Evolutionary conservation across 306 rosid species (phyloP).

Genomic region (Cercis canadensis): DNA sequence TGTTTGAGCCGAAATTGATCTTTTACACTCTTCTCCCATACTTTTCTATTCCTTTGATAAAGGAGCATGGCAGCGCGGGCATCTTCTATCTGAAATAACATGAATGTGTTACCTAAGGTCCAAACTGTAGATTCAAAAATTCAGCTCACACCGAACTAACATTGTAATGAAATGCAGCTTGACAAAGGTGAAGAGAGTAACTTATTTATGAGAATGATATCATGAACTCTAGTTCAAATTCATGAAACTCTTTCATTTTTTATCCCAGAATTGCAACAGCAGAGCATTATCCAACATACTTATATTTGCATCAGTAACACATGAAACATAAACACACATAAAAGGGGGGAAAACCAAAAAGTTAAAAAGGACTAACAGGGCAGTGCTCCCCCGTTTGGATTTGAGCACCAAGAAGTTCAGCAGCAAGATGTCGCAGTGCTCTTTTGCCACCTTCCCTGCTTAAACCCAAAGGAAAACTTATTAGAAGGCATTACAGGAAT

Average conservation of each 20-base stretch:
- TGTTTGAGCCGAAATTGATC: constrained; percentile 58
- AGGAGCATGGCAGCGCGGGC: constrained; percentile 96
- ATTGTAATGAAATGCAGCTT: not conserved
- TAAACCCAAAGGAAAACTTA: constrained; percentile 37
- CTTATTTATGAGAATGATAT: not conserved
- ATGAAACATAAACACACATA: not conserved
- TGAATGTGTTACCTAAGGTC: constrained; percentile 4
- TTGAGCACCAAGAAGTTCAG: constrained; percentile 70
- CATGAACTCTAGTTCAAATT: not conserved
- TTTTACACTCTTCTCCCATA: constrained; percentile 79
- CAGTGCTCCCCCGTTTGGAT: constrained; percentile 97
- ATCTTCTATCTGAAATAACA: constrained; percentile 70
- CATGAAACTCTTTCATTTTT: not conserved
- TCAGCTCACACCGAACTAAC: not conserved
- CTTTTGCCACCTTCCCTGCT: constrained; percentile 62
- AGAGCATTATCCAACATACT: not conserved
- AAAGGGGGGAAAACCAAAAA: not conserved
- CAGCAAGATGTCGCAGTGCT: constrained; percentile 85
- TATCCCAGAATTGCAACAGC: not conserved
- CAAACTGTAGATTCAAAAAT: not conserved
- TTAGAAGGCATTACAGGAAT: constrained; percentile 22
- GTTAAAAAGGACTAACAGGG: constrained; percentile 68
- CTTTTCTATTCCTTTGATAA: constrained; percentile 72
- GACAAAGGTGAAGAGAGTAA: not conserved
- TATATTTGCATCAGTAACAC: not conserved